Conservation (phyloP, 2,329 filamentous ascomycete genomes). For the Aspergillus cejpii region DNA sequence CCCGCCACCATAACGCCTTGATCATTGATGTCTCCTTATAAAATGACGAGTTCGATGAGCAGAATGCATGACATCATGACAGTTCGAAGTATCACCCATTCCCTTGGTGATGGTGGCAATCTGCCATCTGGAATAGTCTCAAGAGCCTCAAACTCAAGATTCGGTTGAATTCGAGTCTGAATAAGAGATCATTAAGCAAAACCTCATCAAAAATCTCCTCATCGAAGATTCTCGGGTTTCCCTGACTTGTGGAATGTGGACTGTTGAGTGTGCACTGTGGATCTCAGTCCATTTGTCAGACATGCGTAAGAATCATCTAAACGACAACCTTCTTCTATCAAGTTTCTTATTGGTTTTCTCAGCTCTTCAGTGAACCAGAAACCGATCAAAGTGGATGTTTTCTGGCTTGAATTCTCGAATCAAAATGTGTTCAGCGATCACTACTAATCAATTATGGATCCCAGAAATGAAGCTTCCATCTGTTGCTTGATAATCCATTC, state of each 20-base stretch:
- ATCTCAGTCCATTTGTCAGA: background rate
- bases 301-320: background rate
- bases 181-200: conserved; percentile 9
- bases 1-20: no score
- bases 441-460: no score
- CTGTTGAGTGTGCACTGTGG: no score
- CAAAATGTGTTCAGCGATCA: background rate
- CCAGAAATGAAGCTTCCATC: no score
- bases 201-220: background rate
- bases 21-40: no score
- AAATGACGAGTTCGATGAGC: background rate
- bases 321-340: background rate
- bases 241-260: no score
- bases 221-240: background rate
- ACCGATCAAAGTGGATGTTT: background rate
- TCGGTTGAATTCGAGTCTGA: background rate
- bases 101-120: no score
- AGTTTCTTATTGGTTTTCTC: background rate
- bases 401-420: background rate
- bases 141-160: no score
- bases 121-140: no score
- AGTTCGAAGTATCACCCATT: background rate
- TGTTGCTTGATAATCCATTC: background rate
- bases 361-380: background rate
- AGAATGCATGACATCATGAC: conserved; percentile 9